These are phyloP conservation scores for Saturnispora gosingensis DNA, from an alignment of 805 yeast species.

Conservation along the genomic window DNA sequence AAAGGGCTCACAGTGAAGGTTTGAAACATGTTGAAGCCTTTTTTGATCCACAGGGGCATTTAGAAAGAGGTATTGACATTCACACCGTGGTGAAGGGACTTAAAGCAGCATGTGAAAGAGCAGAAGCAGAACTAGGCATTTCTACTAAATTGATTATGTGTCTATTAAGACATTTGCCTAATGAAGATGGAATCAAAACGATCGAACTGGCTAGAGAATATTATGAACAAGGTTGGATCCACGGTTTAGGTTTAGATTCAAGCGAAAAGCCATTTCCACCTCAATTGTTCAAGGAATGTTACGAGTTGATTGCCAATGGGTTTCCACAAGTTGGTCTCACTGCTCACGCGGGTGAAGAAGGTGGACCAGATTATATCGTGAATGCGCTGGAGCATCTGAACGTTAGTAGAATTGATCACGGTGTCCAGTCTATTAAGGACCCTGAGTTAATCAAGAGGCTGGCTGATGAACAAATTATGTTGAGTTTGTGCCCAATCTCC, in stretches of 20 bases:
- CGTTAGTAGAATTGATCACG: constrained; percentile 73
- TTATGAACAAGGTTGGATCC: constrained; percentile 49
- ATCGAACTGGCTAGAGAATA: constrained; percentile 44
- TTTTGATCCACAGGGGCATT: constrained; percentile 81
- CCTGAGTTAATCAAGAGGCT: constrained; percentile 45
- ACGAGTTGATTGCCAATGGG: constrained; percentile 35
- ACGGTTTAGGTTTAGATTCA: constrained; percentile 77
- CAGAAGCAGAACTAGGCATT: constrained; percentile 50
- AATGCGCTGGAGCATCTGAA: constrained; percentile 49
- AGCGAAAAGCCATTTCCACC: constrained; percentile 77
- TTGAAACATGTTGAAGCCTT: constrained; percentile 65
- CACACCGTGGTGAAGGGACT: constrained; percentile 59
- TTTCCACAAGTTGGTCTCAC: constrained; percentile 54
- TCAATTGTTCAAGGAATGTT: constrained; percentile 55
- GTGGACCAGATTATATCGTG: constrained; percentile 59
- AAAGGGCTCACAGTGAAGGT: constrained; percentile 49
- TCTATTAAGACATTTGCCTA: constrained; percentile 65
- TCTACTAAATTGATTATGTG: constrained; percentile 74
- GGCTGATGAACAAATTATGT: constrained; percentile 45
- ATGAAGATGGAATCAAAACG: constrained; percentile 47
- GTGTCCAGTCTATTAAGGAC: constrained; percentile 55
- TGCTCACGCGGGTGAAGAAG: constrained; percentile 90
- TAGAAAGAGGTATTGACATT: constrained; percentile 52
- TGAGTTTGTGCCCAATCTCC: constrained; percentile 71
- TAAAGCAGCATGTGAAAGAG: constrained; percentile 55